Evolutionary conservation across 169 alveolate species (phyloP).

Genomic region (Pseudocohnilembus persalinus): DNA sequence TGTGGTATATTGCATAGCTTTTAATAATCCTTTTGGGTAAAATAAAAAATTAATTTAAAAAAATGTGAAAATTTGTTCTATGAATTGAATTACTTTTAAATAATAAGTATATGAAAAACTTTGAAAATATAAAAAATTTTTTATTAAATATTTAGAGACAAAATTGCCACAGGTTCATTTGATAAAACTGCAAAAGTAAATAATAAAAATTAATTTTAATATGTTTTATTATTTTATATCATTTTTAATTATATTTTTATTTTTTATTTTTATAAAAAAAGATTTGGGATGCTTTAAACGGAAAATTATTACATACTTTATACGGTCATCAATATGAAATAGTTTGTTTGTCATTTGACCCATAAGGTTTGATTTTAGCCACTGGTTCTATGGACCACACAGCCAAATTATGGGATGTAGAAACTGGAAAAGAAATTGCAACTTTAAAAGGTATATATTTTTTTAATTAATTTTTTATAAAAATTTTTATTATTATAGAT

Average conservation of each 20-base stretch:
- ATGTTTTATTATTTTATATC: background rate
- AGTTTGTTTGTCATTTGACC: slow-evolving; percentile 84
- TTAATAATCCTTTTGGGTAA: slow-evolving; percentile 89
- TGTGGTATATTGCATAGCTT: slow-evolving; percentile 92
- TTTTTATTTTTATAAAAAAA: background rate
- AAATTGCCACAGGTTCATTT: slow-evolving; percentile 88
- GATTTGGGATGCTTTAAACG: slow-evolving; percentile 87
- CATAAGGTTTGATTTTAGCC: slow-evolving; percentile 69
- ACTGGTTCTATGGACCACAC: slow-evolving; percentile 89
- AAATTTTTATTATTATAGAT: too few species aligned
- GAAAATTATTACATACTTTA: slow-evolving; percentile 75
- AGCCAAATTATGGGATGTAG: slow-evolving; percentile 89
- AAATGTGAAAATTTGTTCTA: background rate
- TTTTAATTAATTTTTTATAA: too few species aligned
- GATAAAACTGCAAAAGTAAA: slow-evolving; percentile 86
- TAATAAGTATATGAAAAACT: too few species aligned
- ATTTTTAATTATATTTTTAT: too few species aligned
- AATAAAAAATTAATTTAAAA: background rate
- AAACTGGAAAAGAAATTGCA: slow-evolving; percentile 80
- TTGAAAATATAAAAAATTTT: background rate
- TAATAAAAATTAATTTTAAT: too few species aligned
- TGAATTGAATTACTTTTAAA: background rate
- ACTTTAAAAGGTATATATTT: slow-evolving; percentile 41
- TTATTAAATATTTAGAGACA: slow-evolving; percentile 64
- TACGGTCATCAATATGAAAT: slow-evolving; percentile 86